Evolutionary conservation across 306 rosid species (phyloP), one percentile per base, ranked within the genome.

Genomic region (Acmispon strigosus): DNA sequence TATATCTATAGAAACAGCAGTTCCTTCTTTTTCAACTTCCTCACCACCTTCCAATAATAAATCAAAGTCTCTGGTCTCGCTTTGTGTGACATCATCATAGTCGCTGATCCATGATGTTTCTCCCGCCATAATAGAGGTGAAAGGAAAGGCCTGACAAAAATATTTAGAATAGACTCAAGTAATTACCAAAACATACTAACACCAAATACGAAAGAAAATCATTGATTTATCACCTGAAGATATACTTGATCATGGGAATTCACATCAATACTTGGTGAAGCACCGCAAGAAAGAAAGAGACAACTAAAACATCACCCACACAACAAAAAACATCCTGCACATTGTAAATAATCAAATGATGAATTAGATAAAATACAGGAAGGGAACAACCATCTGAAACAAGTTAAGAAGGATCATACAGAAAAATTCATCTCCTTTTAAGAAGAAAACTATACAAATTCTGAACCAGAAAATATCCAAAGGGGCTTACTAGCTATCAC

Each of bases 21-120:
- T n/a, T 66, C 60, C 82, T 58, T 86, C 99, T 71, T 79, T 81
- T 43, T 76, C 85, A 32, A 79, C 88, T 74, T 91, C 97, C 17
- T 87, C 90, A 15, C 66, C 78, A 20, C 80, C 61, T 66, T 91
- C 87, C 14, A 74, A 83, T 64, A 66, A 86, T 10, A 88, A 81
- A 82, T 89, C 86, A 10, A 74, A 76, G 43, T 83, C 87, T 64
- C 39, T 62, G 22, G 67, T 60, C 67, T 85, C 87, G 68, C 84
- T 80, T 10, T 77, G 68, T 36, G 72, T 44, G 32, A 82, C 87
- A 75, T 76, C 85, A 50, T 80, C 57, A 73, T 62, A 79, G 78
- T 86, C 84, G 76, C 78, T 85, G 74, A 83, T 73, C 99, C 99
- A 91, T 5, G 97, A 78, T 5, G 92, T 64, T 78, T 87, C 91